A percentile compares a stretch with the other conserved stretches of the same genome.
Evolutionary conservation across 73 alveolate genomes (phyloP).

Genomic region (Paramecium sexaurelia): DNA sequence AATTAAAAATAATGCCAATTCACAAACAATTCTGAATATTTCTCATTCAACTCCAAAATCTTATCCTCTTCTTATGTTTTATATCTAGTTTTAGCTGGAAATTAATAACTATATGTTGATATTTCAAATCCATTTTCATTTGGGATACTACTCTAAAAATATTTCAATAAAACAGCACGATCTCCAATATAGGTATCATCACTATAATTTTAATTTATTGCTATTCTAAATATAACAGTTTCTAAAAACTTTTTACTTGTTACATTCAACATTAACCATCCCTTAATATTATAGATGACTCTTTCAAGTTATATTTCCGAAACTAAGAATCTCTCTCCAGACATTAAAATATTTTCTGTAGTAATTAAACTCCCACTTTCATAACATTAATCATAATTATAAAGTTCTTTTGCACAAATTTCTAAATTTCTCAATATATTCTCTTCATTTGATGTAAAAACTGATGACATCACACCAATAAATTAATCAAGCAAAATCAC

Average conservation of each 20-base stretch:
- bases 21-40: not conserved
- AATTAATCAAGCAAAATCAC: not conserved
- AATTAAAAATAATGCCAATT: not conserved
- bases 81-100: not conserved
- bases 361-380: not conserved
- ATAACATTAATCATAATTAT: not conserved
- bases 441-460: not conserved
- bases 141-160: not conserved
- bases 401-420: not conserved
- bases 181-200: not conserved
- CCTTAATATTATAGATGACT: not conserved
- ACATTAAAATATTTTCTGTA: too few species aligned
- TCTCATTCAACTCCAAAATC: not conserved
- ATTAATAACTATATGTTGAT: not conserved
- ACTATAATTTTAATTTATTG: not conserved
- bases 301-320: not conserved
- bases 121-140: not conserved
- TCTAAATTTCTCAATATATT: not conserved
- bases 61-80: not conserved
- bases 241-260: not conserved
- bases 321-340: too few species aligned
- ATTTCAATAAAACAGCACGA: not conserved
- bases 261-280: not conserved
- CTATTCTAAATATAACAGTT: not conserved
- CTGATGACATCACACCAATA: not conserved